A percentile compares a stretch with the other conserved stretches of the same genome.
These are phyloP conservation scores for Aspergillus bombycis DNA, from an alignment of 2,329 filamentous ascomycete species.

Conservation along the genomic window DNA sequence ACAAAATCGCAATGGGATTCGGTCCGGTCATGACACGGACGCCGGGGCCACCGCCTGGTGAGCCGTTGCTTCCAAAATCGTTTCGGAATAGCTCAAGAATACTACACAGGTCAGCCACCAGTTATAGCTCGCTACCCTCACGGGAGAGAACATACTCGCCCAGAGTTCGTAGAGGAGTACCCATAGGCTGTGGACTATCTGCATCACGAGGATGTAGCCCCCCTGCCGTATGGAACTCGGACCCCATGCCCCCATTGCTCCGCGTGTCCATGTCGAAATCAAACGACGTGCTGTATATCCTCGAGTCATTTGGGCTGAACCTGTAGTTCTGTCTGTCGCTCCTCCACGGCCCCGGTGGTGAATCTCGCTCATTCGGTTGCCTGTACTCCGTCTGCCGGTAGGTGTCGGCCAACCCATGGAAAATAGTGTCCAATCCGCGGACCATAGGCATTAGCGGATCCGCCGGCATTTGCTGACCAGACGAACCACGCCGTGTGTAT, in stretches of 20 bases:
- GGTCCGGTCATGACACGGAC: conserved; percentile 27
- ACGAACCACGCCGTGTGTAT: conserved; percentile 29
- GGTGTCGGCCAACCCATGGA: conserved; percentile 49
- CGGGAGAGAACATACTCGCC: conserved; percentile 45
- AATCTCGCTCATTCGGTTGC: not conserved
- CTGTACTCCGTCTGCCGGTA: conserved; percentile 21
- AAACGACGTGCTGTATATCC: conserved; percentile 7
- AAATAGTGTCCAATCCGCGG: conserved; percentile 48
- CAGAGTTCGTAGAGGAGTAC: conserved; percentile 52
- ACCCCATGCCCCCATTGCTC: conserved; percentile 11
- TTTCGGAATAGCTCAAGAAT: conserved; percentile 33
- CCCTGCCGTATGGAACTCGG: conserved; percentile 18
- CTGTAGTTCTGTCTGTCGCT: not conserved
- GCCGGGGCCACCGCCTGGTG: conserved; percentile 20
- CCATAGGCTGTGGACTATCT: conserved; percentile 52
- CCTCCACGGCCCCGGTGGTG: not conserved
- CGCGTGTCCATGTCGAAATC: conserved; percentile 9
- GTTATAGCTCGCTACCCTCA: not conserved
- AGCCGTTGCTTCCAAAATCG: conserved; percentile 18
- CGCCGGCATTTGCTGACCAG: conserved; percentile 17
- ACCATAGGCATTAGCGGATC: conserved; percentile 35
- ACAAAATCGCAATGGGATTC: conserved; percentile 52
- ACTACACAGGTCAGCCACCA: conserved; percentile 24
- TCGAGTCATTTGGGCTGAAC: not conserved
- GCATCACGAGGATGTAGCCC: conserved; percentile 56